phyloP scores from a whole-genome alignment of 495 filamentous ascomycete genomes.

The Cercophora newfieldiana region DNA sequence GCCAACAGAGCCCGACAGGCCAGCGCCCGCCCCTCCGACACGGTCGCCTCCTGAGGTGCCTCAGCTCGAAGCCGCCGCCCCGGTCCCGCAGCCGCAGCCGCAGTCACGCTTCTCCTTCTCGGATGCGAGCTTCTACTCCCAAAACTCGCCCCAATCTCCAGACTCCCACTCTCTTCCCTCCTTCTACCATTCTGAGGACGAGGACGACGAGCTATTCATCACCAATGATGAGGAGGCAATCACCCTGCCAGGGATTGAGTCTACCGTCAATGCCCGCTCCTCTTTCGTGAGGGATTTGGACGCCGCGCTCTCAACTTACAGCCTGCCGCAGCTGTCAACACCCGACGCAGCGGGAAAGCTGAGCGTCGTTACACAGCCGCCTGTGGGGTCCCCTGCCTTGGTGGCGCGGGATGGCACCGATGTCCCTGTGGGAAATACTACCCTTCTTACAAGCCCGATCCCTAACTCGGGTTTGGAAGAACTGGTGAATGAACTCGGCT shows the following conservation, averaged over 20 bases:
- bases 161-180: slow-evolving; percentile 33
- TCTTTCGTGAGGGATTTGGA: slow-evolving; percentile 26
- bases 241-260: slow-evolving; percentile 1
- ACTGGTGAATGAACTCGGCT: slow-evolving; percentile 45
- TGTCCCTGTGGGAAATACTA: slow-evolving; percentile 28
- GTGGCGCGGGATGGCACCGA: slow-evolving; percentile 30
- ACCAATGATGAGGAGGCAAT: slow-evolving; percentile 16
- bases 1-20: background rate
- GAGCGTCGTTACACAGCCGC: slow-evolving; percentile 10
- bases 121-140: slow-evolving; percentile 14
- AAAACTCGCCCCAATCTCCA: slow-evolving; percentile 21
- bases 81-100: background rate
- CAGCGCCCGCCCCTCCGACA: slow-evolving; percentile 11
- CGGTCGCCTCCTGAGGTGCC: slow-evolving; percentile 21
- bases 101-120: slow-evolving; percentile 21
- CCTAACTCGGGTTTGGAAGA: slow-evolving; percentile 44
- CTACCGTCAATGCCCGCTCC: background rate
- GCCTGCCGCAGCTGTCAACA: slow-evolving; percentile 37
- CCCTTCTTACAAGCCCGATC: slow-evolving; percentile 34
- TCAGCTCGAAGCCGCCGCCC: background rate
- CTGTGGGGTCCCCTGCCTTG: slow-evolving; percentile 32
- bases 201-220: slow-evolving; percentile 20
- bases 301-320: slow-evolving; percentile 43
- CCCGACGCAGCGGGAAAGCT: slow-evolving; percentile 23
- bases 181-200: slow-evolving; percentile 46